Evolutionary conservation across 441 rosid genomes (phyloP).

Genomic region (Kokia cookei): DNA sequence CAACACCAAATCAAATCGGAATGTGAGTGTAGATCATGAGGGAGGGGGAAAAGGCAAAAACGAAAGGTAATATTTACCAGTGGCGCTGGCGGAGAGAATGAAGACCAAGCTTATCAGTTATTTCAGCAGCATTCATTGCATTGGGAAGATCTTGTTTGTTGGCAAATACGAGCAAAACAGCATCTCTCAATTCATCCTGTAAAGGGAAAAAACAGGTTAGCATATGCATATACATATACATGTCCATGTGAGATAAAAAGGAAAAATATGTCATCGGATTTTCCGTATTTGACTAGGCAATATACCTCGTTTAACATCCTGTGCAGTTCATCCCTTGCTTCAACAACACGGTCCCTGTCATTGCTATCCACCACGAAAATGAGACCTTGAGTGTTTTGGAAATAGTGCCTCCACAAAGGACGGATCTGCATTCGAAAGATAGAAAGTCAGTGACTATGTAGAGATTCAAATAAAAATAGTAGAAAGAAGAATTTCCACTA

Average conservation of each 20-base stretch:
- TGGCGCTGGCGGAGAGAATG: conserved; percentile 76
- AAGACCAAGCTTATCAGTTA: conserved; percentile 73
- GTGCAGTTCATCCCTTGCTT: conserved; percentile 50
- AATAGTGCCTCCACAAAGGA: conserved; percentile 61
- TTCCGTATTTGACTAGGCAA: neutral
- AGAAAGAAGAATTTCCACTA: neutral
- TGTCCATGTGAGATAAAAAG: neutral
- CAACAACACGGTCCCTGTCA: conserved; percentile 56
- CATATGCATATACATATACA: neutral
- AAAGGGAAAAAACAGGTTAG: neutral
- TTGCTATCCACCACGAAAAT: conserved; percentile 62
- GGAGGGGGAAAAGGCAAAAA: neutral
- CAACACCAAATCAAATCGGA: neutral
- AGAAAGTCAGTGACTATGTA: neutral
- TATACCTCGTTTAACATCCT: conserved; percentile 51
- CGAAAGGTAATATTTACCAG: conserved; percentile 29
- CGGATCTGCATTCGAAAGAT: conserved; percentile 32
- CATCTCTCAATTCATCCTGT: conserved; percentile 80
- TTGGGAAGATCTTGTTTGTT: conserved; percentile 83
- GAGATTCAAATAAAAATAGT: neutral
- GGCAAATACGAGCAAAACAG: conserved; percentile 75
- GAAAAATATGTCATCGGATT: neutral
- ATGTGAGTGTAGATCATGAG: neutral
- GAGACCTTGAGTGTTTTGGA: conserved; percentile 57
- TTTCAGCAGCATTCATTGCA: conserved; percentile 78